These are phyloP conservation scores for Suillus paluster DNA, from an alignment of 768 basidiomycete genomes.

Conservation along the genomic window DNA sequence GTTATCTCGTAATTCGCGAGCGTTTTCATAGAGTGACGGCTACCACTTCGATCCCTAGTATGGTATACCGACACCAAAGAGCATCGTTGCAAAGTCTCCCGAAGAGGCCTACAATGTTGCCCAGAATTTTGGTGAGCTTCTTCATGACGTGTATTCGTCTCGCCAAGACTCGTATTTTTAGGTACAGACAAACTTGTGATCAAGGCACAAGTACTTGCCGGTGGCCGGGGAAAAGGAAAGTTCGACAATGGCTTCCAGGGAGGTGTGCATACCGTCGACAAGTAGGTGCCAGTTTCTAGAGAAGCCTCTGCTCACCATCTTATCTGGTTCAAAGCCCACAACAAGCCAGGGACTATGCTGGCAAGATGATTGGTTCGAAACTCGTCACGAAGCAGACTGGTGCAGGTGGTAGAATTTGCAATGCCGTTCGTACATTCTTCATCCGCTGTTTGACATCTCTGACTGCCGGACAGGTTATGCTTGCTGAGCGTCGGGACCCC, in stretches of 20 bases:
- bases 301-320: conserved; percentile 9
- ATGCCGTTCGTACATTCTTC: conserved; percentile 65
- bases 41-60: conserved; percentile 57
- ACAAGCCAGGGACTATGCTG: conserved; percentile 85
- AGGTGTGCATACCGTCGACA: conserved; percentile 93
- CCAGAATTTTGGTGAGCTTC: conserved; percentile 76
- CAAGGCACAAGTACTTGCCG: conserved; percentile 98
- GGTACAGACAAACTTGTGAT: conserved; percentile 85
- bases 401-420: conserved; percentile 89
- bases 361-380: conserved; percentile 92
- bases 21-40: neutral
- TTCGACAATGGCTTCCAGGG: conserved; percentile 97
- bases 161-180: conserved; percentile 31
- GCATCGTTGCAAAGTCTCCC: conserved; percentile 83
- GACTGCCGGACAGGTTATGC: conserved; percentile 78
- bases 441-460: conserved; percentile 13
- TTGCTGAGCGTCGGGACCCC: conserved; percentile 92
- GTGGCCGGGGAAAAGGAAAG: conserved; percentile 96
- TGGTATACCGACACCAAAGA: conserved; percentile 93
- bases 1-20: conserved; percentile 18
- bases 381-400: conserved; percentile 99
- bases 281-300: conserved; percentile 47
- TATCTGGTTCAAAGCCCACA: conserved; percentile 60
- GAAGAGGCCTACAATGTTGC: conserved; percentile 91
- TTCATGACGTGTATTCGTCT: conserved; percentile 3